phyloP scores from a whole-genome alignment of 163 green algal species.

The Scenedesmus sp. region DNA sequence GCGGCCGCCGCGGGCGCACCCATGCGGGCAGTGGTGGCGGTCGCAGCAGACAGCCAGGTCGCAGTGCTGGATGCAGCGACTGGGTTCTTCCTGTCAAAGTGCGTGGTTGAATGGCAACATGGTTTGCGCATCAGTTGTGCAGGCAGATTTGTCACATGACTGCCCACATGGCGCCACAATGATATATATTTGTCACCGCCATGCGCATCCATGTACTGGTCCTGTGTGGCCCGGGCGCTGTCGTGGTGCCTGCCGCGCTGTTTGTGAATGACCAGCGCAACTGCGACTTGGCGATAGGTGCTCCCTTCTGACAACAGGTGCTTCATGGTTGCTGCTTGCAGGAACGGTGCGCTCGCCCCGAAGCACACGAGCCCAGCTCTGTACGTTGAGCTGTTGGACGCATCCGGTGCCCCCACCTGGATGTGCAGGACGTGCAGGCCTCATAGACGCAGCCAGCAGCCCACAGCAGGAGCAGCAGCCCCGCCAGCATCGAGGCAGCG shows the following conservation, averaged over 20 bases:
- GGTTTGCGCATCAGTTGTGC: not conserved
- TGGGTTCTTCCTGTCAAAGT: constrained; percentile 50
- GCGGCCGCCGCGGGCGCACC: not conserved
- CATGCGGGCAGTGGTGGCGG: constrained; percentile 32
- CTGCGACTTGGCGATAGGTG: too few species aligned
- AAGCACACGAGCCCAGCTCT: constrained; percentile 35
- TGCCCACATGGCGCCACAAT: not conserved
- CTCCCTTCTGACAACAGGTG: too few species aligned
- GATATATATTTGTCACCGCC: too few species aligned
- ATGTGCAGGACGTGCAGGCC: constrained; percentile 38
- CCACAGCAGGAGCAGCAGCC: constrained; percentile 15
- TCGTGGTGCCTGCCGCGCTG: not conserved
- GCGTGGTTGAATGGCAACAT: not conserved
- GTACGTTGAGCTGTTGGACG: constrained; percentile 49
- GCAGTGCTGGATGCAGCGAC: constrained; percentile 46
- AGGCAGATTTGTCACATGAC: not conserved
- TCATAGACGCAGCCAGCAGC: constrained; percentile 1
- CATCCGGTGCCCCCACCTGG: constrained; percentile 46
- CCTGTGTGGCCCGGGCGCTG: not conserved
- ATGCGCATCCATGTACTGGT: too few species aligned
- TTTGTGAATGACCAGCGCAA: not conserved
- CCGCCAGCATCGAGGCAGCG: not conserved
- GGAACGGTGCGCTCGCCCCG: constrained; percentile 24
- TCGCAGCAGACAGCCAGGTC: constrained; percentile 25
- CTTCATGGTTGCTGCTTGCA: constrained; percentile 9